phyloP scores from a whole-genome alignment of 176 grass and related monocot genomes.

The Triticum urartu region DNA sequence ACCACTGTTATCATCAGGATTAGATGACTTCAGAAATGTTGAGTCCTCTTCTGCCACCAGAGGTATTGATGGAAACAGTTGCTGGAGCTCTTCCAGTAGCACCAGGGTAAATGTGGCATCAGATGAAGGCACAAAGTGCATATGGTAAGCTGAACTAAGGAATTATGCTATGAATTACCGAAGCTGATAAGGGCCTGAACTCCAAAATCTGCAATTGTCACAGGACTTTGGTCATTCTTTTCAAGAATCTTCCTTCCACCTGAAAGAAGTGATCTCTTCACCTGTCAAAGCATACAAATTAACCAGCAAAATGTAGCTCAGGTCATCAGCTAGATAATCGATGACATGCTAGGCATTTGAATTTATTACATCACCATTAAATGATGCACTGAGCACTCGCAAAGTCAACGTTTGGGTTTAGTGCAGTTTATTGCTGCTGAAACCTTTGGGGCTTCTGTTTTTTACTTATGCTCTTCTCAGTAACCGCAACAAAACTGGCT shows the following conservation, averaged over 20 bases:
- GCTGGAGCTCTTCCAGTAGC: slow-evolving; percentile 65
- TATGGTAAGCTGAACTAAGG: slow-evolving; percentile 14
- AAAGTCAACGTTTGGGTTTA: neutral
- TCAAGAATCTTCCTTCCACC: slow-evolving; percentile 64
- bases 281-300: slow-evolving; percentile 47
- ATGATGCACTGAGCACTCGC: neutral
- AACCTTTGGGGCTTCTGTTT: neutral
- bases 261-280: slow-evolving; percentile 78
- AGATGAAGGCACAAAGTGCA: slow-evolving; percentile 22
- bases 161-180: slow-evolving; percentile 41
- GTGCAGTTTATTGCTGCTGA: neutral
- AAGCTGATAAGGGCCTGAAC: slow-evolving; percentile 93
- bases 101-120: slow-evolving; percentile 33
- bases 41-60: slow-evolving; percentile 94
- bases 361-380: slow-evolving; percentile 7
- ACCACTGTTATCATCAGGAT: slow-evolving; percentile 29
- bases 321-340: neutral
- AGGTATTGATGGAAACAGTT: slow-evolving; percentile 77
- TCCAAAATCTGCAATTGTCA: slow-evolving; percentile 86
- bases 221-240: slow-evolving; percentile 78
- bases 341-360: neutral
- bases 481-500: slow-evolving; percentile 12
- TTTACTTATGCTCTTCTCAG: neutral
- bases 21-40: slow-evolving; percentile 48
- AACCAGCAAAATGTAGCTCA: slow-evolving; percentile 3